Evolutionary conservation across 1,139 yeast genomes (phyloP), one percentile per base, ranked within the genome.

Genomic region (Schwanniomyces etchellsii): DNA sequence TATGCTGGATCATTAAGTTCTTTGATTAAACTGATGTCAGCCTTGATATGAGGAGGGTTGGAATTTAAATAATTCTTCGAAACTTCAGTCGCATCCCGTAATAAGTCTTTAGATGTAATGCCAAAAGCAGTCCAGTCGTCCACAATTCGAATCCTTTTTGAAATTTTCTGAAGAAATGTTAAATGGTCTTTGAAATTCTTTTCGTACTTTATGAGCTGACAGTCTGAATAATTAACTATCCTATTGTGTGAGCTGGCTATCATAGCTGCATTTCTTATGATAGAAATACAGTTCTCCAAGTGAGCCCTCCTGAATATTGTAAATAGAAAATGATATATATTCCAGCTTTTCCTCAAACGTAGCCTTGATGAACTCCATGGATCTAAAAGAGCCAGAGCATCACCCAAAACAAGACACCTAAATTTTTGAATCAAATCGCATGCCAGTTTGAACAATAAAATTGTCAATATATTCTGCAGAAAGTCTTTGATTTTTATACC

Each of bases 381-480:
- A 20, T 32, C 11, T 11, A 5, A n/a, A n/a, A 28, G 16, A 7
- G 22, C 22, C 21, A 14, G 10, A 23, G 15, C 10, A 31, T 26
- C 31, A 22, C 24, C n/a, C 13, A 29, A 5, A 14, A 35, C 27
- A 16, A 43, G 21, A 10, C 25, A 15, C 5, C 20, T 18, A 27
- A 47, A 43, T 16, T 35, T 41, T 11, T 28, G 5, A 4, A 53
- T 35, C 25, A 56, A 14, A 10, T 38, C 38, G 12, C 35, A 29
- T 2, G 55, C 39, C 30, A 35, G 36, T 30, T 52, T 53, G 32
- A 34, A 52, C 5, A 52, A 31, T 14, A 53, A 27, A 5, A 53
- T 32, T 47, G 57, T 47, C 9, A 55, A 35, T 26, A 48, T 45
- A 33, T 52, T 52, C 17, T 40, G 28, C 26, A 34, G 35, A 24